These are phyloP conservation scores for Remersonia thermophila DNA, from an alignment of 2,329 filamentous ascomycete genomes.

Conservation along the genomic window DNA sequence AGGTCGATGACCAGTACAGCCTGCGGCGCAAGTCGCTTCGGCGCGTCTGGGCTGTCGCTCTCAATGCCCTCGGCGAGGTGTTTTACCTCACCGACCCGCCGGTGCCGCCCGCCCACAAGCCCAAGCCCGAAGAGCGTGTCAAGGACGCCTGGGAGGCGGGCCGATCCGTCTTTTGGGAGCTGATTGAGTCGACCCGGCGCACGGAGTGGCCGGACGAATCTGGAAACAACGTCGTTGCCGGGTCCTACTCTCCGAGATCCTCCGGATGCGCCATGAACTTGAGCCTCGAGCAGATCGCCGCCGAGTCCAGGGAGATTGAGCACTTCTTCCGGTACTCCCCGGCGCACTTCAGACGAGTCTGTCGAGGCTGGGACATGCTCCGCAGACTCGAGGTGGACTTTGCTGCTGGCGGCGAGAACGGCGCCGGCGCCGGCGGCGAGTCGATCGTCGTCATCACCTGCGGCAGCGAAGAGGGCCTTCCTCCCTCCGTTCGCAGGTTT, in stretches of 20 bases:
- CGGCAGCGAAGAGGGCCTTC: constrained; percentile 49
- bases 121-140: constrained; percentile 42
- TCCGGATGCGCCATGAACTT: constrained; percentile 64
- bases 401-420: constrained; percentile 62
- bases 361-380: constrained; percentile 85
- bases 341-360: constrained; percentile 64
- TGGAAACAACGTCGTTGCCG: constrained; percentile 52
- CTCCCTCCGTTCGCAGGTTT: constrained; percentile 32
- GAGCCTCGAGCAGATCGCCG: constrained; percentile 54
- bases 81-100: constrained; percentile 72
- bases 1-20: constrained; percentile 73
- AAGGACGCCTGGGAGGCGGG: constrained; percentile 70
- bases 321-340: constrained; percentile 61
- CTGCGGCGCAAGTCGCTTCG: constrained; percentile 53
- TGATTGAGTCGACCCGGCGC: constrained; percentile 67
- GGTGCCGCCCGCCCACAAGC: constrained; percentile 36
- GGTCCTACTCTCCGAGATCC: constrained; percentile 69
- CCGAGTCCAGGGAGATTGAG: constrained; percentile 75
- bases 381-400: constrained; percentile 81
- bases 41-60: constrained; percentile 78
- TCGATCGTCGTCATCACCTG: constrained; percentile 61
- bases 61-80: constrained; percentile 87
- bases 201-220: constrained; percentile 60
- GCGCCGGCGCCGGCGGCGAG: constrained; percentile 58
- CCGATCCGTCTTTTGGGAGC: constrained; percentile 65